Base-by-base conservation (phyloP, 2,329 filamentous ascomycete species). In the Seiridium cupressi region DNA sequence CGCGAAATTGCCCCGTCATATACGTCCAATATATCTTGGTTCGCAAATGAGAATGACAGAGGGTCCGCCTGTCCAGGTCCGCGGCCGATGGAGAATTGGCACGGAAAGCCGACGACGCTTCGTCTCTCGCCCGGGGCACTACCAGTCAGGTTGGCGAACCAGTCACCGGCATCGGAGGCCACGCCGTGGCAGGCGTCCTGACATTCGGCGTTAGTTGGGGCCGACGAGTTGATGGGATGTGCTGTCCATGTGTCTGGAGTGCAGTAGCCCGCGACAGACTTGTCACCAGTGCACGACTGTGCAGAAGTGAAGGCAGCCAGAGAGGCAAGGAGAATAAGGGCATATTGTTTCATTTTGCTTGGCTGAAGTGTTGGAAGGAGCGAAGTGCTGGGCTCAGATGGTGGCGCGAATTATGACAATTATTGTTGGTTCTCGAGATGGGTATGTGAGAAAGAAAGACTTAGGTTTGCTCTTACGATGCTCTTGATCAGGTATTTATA, bases 111-210 rank as follows among this genome's bases (percentile, higher is more conserved):
- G 32, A 61, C 32, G 18, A 61, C 32, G 31, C 18, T 42, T 31
- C 44, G 42, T 42, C 42, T 42, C 51, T 58, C 55, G 49, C 51
- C 51, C 31, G 11, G 32, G 18, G 60, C 34, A 11, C 34, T 13
- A 34, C 60, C 60, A 5, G 60, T 61, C 31, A 61, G 60, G 51
- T 61, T 56, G 49, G 55, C 55, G 40, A n/a, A 48, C 55, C 55
- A 61, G 55, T 55, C 55, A 31, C 49, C 55, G 4, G 60, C 35
- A 49, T 61, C 44, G 3, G 32, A 31, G 26, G 7, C n/a, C 6
- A 61, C 60, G 34, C 51, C 55, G 3, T 18, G 31, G 51, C 55
- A 58, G 9, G 56, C 55, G 6, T 58, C 42, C 44, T 61, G 42
- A 32, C 60, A 61, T 26, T 55, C 55, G n/a, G 7, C 44, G 11